A percentile compares a stretch with the other conserved stretches of the same genome.
Conservation (phyloP, 2,329 filamentous ascomycete species). For the Pseudomassariella vexata region DNA sequence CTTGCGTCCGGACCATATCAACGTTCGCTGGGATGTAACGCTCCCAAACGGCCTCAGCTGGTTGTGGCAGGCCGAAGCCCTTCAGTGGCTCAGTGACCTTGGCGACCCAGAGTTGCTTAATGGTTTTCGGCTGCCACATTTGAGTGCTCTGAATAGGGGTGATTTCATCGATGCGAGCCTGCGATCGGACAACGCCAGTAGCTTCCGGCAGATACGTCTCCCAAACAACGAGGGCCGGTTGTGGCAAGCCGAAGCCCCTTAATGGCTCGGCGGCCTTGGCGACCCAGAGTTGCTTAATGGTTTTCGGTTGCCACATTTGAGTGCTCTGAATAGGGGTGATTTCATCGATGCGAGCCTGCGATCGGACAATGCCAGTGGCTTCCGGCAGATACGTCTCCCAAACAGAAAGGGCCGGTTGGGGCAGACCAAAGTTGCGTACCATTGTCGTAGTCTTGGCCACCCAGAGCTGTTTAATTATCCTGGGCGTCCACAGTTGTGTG, state of each 20-base stretch:
- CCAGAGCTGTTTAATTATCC: constrained; percentile 3
- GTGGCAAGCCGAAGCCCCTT: constrained; percentile 4
- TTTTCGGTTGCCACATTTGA: constrained; percentile 4
- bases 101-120: too few species aligned
- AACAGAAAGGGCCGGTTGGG: constrained; percentile 6
- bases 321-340: constrained; percentile 4
- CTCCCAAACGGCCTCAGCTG: constrained; percentile 29
- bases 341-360: constrained; percentile 4
- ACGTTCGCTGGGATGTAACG: constrained; percentile 22
- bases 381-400: constrained; percentile 7
- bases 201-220: constrained; percentile 2
- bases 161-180: constrained; percentile 3
- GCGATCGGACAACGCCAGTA: not conserved
- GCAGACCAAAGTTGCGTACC: not conserved
- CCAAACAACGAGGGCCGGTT: constrained; percentile 7
- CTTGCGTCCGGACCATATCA: constrained; percentile 20
- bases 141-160: constrained; percentile 3
- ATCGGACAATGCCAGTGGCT: not conserved
- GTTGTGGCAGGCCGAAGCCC: constrained; percentile 25
- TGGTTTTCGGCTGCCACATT: constrained; percentile 5
- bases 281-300: too few species aligned
- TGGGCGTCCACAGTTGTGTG: constrained; percentile 26
- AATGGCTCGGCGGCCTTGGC: not conserved
- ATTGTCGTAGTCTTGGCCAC: not conserved
- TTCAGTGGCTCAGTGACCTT: too few species aligned